phyloP scores from a whole-genome alignment of 208 protist species.

The Leishmania lainsoni region DNA sequence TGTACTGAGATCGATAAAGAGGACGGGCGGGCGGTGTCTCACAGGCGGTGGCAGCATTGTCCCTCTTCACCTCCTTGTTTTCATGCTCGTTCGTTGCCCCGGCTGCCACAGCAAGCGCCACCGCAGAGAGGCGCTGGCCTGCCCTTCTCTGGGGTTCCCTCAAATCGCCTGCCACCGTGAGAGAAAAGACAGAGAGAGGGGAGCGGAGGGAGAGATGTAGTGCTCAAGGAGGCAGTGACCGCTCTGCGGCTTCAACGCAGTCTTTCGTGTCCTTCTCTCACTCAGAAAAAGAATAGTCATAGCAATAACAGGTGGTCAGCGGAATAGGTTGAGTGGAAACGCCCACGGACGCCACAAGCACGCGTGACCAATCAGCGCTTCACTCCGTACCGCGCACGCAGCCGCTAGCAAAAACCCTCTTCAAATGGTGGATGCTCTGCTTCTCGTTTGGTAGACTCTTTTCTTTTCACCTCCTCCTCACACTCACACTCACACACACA shows the following conservation, averaged over 20 bases:
- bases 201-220: neutral
- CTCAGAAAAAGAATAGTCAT: neutral
- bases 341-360: neutral
- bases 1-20: neutral
- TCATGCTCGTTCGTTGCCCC: neutral
- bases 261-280: neutral
- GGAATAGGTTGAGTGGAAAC: neutral
- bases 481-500: conserved; percentile 5
- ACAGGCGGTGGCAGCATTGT: neutral
- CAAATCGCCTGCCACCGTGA: neutral
- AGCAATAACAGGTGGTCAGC: neutral
- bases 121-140: neutral
- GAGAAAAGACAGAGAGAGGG: neutral
- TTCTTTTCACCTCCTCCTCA: neutral
- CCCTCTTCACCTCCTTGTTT: neutral
- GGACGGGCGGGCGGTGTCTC: neutral
- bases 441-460: neutral
- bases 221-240: neutral
- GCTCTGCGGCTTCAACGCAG: neutral
- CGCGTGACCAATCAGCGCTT: neutral
- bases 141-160: neutral
- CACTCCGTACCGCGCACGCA: neutral
- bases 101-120: neutral
- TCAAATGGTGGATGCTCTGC: too few relatives aligned
- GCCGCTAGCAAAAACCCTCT: neutral